phyloP scores from a whole-genome alignment of 176 grass and related monocot genomes.

The Elaeis guineensis region DNA sequence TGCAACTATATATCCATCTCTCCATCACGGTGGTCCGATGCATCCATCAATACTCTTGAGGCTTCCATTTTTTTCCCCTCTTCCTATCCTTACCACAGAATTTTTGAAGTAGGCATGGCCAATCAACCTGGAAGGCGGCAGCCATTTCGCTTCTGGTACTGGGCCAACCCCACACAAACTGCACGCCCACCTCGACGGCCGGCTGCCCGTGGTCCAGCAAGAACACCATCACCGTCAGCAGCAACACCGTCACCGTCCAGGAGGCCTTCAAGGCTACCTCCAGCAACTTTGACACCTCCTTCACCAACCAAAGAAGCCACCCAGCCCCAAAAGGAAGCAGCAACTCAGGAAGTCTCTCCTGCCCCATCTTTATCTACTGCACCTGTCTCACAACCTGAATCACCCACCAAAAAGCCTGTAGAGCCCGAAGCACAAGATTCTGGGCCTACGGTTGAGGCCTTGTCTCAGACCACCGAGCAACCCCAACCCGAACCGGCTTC shows the following conservation, averaged over 20 bases:
- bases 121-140: constrained; percentile 20
- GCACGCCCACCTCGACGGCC: neutral
- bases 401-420: constrained; percentile 5
- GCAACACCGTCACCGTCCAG: constrained; percentile 19
- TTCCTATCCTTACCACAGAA: too few species aligned
- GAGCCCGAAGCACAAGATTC: neutral
- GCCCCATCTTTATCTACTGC: constrained; percentile 1
- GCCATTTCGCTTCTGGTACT: constrained; percentile 21
- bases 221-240: neutral
- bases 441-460: too few species aligned
- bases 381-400: neutral
- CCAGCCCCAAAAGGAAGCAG: neutral
- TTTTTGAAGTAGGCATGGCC: neutral
- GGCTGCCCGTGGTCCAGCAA: too few species aligned
- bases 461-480: neutral
- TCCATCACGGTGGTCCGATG: too few species aligned
- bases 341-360: constrained; percentile 7
- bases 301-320: neutral
- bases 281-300: neutral
- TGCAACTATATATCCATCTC: too few species aligned
- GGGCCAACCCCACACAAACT: neutral
- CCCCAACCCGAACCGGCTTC: neutral
- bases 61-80: too few species aligned
- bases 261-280: neutral
- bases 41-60: too few species aligned